phyloP scores from a whole-genome alignment of 2,329 filamentous ascomycete genomes.

The Alternaria incomplexa region DNA sequence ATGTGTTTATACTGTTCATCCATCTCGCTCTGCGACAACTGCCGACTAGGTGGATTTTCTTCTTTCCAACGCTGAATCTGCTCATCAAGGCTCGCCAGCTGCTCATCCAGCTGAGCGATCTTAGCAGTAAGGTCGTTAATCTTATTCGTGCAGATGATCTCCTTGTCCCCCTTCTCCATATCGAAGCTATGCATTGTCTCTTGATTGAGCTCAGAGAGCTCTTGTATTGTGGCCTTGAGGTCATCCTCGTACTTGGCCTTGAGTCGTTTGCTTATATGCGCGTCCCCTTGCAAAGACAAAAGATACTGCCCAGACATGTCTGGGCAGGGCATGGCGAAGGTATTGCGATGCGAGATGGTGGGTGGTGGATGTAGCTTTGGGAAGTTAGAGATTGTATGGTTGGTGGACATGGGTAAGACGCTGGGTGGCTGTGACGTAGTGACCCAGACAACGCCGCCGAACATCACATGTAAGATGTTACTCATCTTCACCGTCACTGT shows the following conservation, averaged over 20 bases:
- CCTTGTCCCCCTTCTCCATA: neutral
- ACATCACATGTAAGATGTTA: neutral
- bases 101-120: neutral
- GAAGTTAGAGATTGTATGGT: neutral
- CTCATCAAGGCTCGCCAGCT: neutral
- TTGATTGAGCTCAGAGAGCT: neutral
- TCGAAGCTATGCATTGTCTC: neutral
- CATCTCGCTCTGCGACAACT: too few species aligned
- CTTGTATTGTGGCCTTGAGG: accelerated
- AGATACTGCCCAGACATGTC: neutral
- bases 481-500: neutral
- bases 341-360: neutral
- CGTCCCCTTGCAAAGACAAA: too few species aligned
- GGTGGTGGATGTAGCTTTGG: neutral
- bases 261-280: neutral
- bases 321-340: neutral
- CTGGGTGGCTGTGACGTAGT: neutral
- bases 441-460: neutral
- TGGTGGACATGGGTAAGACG: neutral
- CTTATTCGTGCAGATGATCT: neutral
- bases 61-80: neutral
- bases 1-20: too few species aligned
- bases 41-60: neutral
- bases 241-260: neutral
- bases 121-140: neutral